A percentile compares a stretch with the other conserved stretches of the same genome.
Conservation (phyloP, 352 stramenopile species). For the Phytophthora parvispora region DNA sequence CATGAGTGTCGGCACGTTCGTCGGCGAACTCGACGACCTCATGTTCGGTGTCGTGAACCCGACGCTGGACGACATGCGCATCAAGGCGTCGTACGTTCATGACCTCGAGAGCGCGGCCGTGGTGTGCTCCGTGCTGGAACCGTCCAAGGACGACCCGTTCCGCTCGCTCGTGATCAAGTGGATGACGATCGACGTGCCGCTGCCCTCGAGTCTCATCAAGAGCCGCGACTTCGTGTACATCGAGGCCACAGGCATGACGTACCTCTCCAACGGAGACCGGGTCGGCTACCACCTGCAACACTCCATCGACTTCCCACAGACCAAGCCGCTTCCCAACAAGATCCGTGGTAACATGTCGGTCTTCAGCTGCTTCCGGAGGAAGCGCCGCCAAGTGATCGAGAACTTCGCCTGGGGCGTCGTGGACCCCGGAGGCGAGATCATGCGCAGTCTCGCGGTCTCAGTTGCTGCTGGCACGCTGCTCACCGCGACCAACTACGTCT, state of each 20-base stretch:
- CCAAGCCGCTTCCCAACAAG: constrained; percentile 37
- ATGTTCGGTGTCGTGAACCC: constrained; percentile 43
- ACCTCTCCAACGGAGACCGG: constrained; percentile 30
- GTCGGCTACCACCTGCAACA: constrained; percentile 50
- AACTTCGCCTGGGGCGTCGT: constrained; percentile 42
- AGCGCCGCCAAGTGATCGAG: constrained; percentile 42
- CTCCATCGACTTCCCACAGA: constrained; percentile 50
- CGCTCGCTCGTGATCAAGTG: constrained; percentile 42
- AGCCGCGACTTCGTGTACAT: constrained; percentile 50
- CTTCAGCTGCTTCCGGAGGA: constrained; percentile 54
- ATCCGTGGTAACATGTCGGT: constrained; percentile 49
- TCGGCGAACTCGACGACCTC: constrained; percentile 38
- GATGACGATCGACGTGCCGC: constrained; percentile 35
- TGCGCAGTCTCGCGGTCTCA: constrained; percentile 32
- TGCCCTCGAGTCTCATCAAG: constrained; percentile 25
- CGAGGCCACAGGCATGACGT: constrained; percentile 32
- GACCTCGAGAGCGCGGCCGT: constrained; percentile 29
- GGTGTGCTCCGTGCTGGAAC: constrained; percentile 21
- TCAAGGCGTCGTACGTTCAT: constrained; percentile 33
- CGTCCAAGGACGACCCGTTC: constrained; percentile 36
- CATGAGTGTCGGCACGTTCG: constrained; percentile 32
- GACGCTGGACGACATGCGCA: constrained; percentile 34
- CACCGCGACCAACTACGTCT: constrained; percentile 38
- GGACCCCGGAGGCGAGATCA: constrained; percentile 36
- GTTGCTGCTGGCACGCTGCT: constrained; percentile 39